Base-by-base conservation (phyloP, 768 basidiomycete species). In the Mycena olivaceomarginata region DNA sequence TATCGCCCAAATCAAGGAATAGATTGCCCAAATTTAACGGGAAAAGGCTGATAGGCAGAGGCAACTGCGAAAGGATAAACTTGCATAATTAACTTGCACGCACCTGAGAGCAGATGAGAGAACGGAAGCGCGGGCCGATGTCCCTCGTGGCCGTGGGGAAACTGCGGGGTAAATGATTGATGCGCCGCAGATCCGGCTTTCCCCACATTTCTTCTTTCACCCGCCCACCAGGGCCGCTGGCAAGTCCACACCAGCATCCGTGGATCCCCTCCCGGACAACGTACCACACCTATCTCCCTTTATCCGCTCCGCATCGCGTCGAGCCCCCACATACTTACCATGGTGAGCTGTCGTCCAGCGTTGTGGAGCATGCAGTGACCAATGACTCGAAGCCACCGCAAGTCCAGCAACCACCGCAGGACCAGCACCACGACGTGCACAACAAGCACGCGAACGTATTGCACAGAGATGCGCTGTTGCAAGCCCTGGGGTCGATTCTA, bases 401-500 rank as follows among this genome's bases (percentile, higher is more conserved):
- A 51, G 72, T 77, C 5, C 76, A 77, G 51, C 75, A 46, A 39
- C 64, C 70, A 22, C 76, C 76, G 9, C 65, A 57, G 16, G 76
- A 77, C 25, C 25, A 65, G 31, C 71, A 73, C 22, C 72, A 77
- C 37, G 72, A 73, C 31, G 51, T 25, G 45, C 72, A 77, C 53
- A 69, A 43, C 80, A 82, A 84, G 70, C 83, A 84, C 76, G 69
- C 69, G 1, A 84, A 87, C 74, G 81, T 83, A 4, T 86, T 87
- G 69, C 89, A 90, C 76, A 87, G 87, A 59, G 89, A 91, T 73
- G 89, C 90, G 10, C 84, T 93, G 37, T 86, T 90, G 48, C 88
- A 92, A 39, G 92, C 90, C 0, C 83, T 94, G 67, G 93, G 93
- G 25, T 92, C 91, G 79, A 92, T 94, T 57, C 83, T 94, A 15